phyloP scores from a whole-genome alignment of 805 yeast species.

The Hanseniaspora guilliermondii region DNA sequence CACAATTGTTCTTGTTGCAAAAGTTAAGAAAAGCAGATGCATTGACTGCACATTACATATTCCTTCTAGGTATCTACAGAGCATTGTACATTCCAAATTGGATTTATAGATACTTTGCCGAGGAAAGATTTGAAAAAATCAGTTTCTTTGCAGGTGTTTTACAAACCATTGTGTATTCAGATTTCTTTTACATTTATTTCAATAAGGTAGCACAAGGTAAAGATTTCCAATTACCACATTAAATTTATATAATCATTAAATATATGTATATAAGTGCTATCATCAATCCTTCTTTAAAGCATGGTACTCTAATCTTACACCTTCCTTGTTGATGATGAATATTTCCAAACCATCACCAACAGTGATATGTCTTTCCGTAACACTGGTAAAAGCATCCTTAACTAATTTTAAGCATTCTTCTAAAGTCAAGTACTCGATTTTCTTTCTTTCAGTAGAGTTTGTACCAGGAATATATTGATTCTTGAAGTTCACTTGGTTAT shows the following conservation, averaged over 20 bases:
- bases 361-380: constrained; percentile 95
- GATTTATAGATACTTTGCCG: constrained; percentile 69
- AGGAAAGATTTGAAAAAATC: constrained; percentile 50
- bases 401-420: constrained; percentile 83
- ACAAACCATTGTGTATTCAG: constrained; percentile 83
- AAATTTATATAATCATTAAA: constrained; percentile 4
- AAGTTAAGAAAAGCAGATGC: constrained; percentile 79
- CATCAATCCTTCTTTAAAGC: constrained; percentile 75
- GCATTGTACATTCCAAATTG: constrained; percentile 88
- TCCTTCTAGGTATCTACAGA: constrained; percentile 83
- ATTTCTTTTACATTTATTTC: constrained; percentile 89
- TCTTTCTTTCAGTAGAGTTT: constrained; percentile 52
- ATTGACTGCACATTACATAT: constrained; percentile 82
- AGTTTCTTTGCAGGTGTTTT: constrained; percentile 68
- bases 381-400: constrained; percentile 87
- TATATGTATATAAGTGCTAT: background rate
- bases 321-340: constrained; percentile 82
- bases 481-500: constrained; percentile 91
- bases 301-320: constrained; percentile 68
- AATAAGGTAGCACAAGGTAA: constrained; percentile 65
- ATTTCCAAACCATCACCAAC: constrained; percentile 96
- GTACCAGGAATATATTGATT: constrained; percentile 79
- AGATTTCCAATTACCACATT: constrained; percentile 56
- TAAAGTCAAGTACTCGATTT: constrained; percentile 49
- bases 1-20: constrained; percentile 83